Conservation (phyloP, 176 grass and related monocot genomes). For the Elaeis guineensis region DNA sequence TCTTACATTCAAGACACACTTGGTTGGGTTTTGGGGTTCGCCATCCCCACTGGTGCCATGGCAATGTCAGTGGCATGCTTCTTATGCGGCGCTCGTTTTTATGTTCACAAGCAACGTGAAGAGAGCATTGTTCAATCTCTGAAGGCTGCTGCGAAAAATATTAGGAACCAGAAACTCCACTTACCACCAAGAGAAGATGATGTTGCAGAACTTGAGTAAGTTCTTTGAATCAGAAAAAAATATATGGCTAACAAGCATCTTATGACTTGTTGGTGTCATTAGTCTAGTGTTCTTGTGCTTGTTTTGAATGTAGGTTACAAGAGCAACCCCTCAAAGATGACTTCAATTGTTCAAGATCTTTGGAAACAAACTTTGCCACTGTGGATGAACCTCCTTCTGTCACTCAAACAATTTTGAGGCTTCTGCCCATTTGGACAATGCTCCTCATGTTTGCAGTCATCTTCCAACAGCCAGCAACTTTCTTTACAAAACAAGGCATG, state of each 20-base stretch:
- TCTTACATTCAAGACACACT: slow-evolving; percentile 76
- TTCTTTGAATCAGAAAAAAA: neutral
- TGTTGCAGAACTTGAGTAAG: slow-evolving; percentile 58
- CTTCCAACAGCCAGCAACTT: slow-evolving; percentile 83
- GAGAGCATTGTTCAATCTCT: slow-evolving; percentile 30
- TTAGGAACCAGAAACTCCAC: slow-evolving; percentile 16
- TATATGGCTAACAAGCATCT: neutral
- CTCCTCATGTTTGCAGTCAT: slow-evolving; percentile 86
- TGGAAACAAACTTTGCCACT: neutral
- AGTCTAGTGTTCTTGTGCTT: neutral
- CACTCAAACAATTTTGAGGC: slow-evolving; percentile 36
- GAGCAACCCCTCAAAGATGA: slow-evolving; percentile 40
- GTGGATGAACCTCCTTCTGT: slow-evolving; percentile 34
- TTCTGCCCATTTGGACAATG: slow-evolving; percentile 65
- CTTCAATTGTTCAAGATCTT: neutral
- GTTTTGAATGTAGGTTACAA: slow-evolving; percentile 40
- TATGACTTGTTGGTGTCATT: neutral
- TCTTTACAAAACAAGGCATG: slow-evolving; percentile 91
- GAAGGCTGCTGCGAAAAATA: slow-evolving; percentile 17
- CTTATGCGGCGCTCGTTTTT: slow-evolving; percentile 46
- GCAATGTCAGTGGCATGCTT: slow-evolving; percentile 50
- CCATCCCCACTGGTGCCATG: slow-evolving; percentile 67
- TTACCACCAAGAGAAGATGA: slow-evolving; percentile 25
- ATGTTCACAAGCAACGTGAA: slow-evolving; percentile 28
- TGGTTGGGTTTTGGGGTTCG: slow-evolving; percentile 77